Percentiles rank a stretch among this genome's conserved stretches.
Conservation (phyloP, 225 moss, liverwort and hornwort genomes). For the Pseudisothecium myosuroides region DNA sequence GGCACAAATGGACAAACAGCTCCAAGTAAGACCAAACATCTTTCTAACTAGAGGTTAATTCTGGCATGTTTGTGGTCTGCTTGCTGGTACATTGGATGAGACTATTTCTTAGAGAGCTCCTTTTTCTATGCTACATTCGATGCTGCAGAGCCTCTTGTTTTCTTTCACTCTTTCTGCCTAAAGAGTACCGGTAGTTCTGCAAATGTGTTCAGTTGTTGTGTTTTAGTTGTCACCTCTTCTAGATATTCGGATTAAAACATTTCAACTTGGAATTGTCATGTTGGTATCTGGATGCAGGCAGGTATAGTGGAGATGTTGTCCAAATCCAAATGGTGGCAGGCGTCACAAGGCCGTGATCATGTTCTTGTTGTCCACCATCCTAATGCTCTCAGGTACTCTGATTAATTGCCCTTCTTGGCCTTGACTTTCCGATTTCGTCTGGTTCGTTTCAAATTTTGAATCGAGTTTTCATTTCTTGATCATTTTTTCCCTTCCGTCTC, state of each 20-base stretch:
- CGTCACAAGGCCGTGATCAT: constrained; percentile 71
- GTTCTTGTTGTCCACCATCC: constrained; percentile 70
- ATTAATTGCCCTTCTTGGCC: background rate
- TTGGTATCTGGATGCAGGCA: constrained; percentile 29
- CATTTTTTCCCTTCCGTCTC: background rate
- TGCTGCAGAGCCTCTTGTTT: background rate
- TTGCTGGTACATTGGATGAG: background rate
- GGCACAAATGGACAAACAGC: constrained; percentile 38
- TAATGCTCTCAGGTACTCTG: constrained; percentile 62
- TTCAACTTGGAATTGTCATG: background rate
- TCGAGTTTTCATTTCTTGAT: background rate
- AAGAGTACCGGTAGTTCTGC: background rate
- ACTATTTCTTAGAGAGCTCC: background rate
- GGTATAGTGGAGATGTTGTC: constrained; percentile 37
- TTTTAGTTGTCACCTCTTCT: background rate
- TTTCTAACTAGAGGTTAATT: background rate
- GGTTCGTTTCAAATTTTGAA: background rate
- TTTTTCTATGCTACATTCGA: background rate
- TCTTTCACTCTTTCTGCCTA: background rate
- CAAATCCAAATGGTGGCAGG: constrained; percentile 75
- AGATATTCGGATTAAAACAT: background rate
- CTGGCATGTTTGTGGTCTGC: background rate
- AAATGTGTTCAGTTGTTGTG: background rate
- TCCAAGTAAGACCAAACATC: constrained; percentile 49
- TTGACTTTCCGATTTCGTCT: background rate